Evolutionary conservation across 164 flowering plant genomes (phyloP), one percentile per base, ranked within the genome.

Genomic region (Tinospora cordifolia): DNA sequence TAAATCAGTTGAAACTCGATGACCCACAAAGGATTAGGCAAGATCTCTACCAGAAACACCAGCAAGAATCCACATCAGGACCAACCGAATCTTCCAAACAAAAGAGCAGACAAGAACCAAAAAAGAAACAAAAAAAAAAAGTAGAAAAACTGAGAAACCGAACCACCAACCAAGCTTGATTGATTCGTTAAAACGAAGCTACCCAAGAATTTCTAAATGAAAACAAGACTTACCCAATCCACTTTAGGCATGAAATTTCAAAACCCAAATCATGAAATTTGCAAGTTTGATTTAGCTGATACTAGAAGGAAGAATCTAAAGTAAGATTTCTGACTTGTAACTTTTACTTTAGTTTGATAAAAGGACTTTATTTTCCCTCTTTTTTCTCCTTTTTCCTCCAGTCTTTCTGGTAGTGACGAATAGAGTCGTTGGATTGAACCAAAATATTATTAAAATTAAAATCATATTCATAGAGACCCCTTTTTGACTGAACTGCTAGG

Each of bases 21-120:
- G 58, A 79, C 79, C 80, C 77, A 77, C 40, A 64, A 67, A 62
- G 24, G 67, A 69, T 77, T 68, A 74, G 54, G 14, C 57, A 73
- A 79, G 83, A 83, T 85, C 81, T 76, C 76, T 65, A 78, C 76
- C 77, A 78, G 57, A 79, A 83, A 69, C 49, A 81, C 70, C 63
- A 76, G 75, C 75, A 75, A 81, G n/a, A n/a, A 82, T 75, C 80
- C 66, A 65, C 72, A 72, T 63, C 49, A 74, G 54, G 75, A 19
- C 59, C 54, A 72, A 78, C 75, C 72, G 65, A 77, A 83, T 73
- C 71, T 64, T 69, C 63, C 46, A 62, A 73, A 69, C 22, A 72
- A 38, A 73, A 68, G 63, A 30, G 36, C 21, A 74, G 24, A n/a
- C n/a, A n/a, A n/a, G n/a, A n/a, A n/a, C n/a, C 68, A 66, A 26